Percentiles rank a stretch among this genome's conserved stretches.
These are phyloP conservation scores for Entamoeba nuttalli DNA, from an alignment of 208 protist species.

Conservation along the genomic window DNA sequence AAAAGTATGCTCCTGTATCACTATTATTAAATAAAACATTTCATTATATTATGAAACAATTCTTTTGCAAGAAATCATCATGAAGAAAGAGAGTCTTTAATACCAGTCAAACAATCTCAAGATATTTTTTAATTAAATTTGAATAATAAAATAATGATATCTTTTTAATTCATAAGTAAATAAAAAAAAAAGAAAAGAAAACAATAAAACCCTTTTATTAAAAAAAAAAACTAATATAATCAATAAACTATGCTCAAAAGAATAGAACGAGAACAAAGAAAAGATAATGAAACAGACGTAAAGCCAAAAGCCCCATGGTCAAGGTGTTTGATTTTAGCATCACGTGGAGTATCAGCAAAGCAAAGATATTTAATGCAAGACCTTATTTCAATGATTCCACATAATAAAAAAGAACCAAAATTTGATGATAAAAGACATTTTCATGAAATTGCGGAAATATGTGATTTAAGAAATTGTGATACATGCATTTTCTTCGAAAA, in stretches of 20 bases:
- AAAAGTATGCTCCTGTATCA: no score
- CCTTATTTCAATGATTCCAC: conserved; percentile 6
- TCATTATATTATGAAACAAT: no score
- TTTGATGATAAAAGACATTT: conserved; percentile 19
- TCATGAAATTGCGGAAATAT: conserved; percentile 5
- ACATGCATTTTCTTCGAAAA: conserved; percentile 19
- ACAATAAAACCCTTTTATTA: no score
- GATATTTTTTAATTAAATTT: no score
- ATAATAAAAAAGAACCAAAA: conserved; percentile 21
- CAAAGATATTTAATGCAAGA: conserved; percentile 25
- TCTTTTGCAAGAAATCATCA: no score
- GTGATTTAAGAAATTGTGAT: conserved; percentile 10
- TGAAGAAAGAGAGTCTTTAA: no score
- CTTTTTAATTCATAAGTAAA: no score
- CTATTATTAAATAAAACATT: no score
- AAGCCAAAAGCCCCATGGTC: background rate
- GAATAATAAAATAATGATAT: no score
- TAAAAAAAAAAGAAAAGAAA: no score
- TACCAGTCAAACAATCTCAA: no score
- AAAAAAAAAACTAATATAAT: no score
- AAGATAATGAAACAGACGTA: background rate
- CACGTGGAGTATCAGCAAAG: conserved; percentile 6
- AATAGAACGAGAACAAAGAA: background rate
- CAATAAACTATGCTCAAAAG: background rate
- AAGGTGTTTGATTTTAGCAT: conserved; percentile 22